Conservation (phyloP, 2,329 filamentous ascomycete genomes). For the Helotiales sp. region DNA sequence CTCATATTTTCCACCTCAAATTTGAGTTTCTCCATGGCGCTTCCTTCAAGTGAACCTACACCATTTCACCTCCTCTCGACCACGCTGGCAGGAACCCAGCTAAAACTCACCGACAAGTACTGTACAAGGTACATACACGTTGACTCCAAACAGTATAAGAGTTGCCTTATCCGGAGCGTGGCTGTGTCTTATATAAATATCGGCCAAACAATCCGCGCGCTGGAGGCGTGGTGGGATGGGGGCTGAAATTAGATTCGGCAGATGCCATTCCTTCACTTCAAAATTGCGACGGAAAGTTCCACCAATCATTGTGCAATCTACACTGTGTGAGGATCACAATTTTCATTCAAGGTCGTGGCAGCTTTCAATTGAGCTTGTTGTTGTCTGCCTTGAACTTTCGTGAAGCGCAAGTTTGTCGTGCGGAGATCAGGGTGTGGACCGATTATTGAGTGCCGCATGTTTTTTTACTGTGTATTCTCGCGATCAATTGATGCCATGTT, state of each 20-base stretch:
- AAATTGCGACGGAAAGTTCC: not conserved
- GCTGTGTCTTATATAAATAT: slow-evolving; percentile 8
- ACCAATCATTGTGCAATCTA: no score
- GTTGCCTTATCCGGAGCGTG: not conserved
- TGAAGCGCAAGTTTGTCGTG: no score
- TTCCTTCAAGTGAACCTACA: not conserved
- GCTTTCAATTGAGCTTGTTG: no score
- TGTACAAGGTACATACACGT: not conserved
- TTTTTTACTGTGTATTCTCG: no score
- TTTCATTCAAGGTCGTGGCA: no score
- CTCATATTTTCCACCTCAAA: not conserved
- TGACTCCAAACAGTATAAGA: not conserved
- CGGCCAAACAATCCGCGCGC: not conserved
- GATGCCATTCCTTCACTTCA: not conserved
- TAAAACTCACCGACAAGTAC: not conserved
- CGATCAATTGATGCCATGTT: no score
- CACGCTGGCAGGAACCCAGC: not conserved
- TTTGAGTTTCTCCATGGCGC: not conserved
- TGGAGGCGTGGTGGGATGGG: not conserved
- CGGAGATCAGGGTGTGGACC: no score
- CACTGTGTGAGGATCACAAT: no score
- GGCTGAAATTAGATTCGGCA: not conserved
- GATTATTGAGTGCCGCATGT: no score
- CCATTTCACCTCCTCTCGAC: not conserved
- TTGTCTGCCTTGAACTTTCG: no score